These are phyloP conservation scores for Chytriomyces sp. DNA, from an alignment of 192 early-diverging fungal genomes.

Conservation along the genomic window DNA sequence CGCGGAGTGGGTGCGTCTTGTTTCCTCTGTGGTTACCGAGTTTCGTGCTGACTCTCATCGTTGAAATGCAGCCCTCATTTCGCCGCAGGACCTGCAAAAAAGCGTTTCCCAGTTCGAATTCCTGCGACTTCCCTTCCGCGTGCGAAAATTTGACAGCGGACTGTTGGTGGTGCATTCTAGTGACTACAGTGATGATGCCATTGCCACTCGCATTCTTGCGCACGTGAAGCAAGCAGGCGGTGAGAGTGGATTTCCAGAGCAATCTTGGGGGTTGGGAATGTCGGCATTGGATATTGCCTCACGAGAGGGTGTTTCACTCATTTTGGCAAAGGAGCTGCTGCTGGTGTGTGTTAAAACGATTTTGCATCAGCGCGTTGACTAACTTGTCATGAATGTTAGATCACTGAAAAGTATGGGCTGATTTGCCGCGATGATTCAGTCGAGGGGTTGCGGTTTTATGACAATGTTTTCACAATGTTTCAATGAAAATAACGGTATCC, in stretches of 20 bases:
- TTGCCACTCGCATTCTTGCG: slow-evolving; percentile 55
- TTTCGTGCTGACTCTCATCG: not conserved
- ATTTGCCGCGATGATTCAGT: slow-evolving; percentile 89
- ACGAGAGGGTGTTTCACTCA: slow-evolving; percentile 59
- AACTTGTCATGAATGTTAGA: slow-evolving; percentile 53
- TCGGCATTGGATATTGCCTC: slow-evolving; percentile 73
- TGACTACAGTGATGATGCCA: slow-evolving; percentile 68
- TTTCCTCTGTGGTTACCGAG: not conserved
- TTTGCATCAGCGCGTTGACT: slow-evolving; percentile 21
- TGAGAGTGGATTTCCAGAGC: slow-evolving; percentile 38
- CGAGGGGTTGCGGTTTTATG: slow-evolving; percentile 81
- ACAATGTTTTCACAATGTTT: slow-evolving; percentile 60
- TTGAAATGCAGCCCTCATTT: slow-evolving; percentile 70
- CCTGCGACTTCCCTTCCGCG: slow-evolving; percentile 70
- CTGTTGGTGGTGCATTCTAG: slow-evolving; percentile 75
- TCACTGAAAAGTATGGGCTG: slow-evolving; percentile 75
- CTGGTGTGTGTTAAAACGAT: slow-evolving; percentile 48
- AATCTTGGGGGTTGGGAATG: slow-evolving; percentile 45
- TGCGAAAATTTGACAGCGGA: slow-evolving; percentile 75
- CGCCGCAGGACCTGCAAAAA: slow-evolving; percentile 88
- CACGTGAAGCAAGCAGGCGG: slow-evolving; percentile 17
- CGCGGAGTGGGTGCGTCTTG: slow-evolving; percentile 72
- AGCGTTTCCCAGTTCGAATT: slow-evolving; percentile 70
- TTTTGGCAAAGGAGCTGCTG: slow-evolving; percentile 70
- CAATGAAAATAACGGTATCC: not conserved